Evolutionary conservation across 1,284 basidiomycete species (phyloP).

Genomic region (Heterobasidion parviporum): DNA sequence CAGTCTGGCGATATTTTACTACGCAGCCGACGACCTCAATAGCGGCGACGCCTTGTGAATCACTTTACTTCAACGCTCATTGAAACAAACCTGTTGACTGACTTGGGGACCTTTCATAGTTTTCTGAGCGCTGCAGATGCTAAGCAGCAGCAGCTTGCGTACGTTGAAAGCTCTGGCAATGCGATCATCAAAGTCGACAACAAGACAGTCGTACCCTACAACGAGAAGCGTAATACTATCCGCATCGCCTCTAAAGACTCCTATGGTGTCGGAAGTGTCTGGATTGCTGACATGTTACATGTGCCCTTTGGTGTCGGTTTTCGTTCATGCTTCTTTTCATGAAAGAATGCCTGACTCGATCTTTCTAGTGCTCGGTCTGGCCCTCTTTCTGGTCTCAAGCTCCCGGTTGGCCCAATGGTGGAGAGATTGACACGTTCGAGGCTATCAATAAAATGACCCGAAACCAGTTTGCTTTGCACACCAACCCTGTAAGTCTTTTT

Average conservation of each 20-base stretch:
- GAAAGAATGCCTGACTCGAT: not conserved
- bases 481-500: slow-evolving; percentile 27
- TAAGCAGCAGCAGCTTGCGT: slow-evolving; percentile 42
- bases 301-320: slow-evolving; percentile 50
- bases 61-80: not conserved
- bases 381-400: slow-evolving; percentile 64
- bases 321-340: not conserved
- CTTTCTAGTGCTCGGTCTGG: slow-evolving; percentile 60
- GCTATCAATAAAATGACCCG: slow-evolving; percentile 7
- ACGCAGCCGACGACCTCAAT: slow-evolving; percentile 62
- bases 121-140: slow-evolving; percentile 48
- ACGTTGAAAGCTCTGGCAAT: slow-evolving; percentile 47
- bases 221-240: slow-evolving; percentile 64
- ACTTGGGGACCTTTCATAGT: slow-evolving; percentile 21
- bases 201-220: slow-evolving; percentile 43
- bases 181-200: slow-evolving; percentile 74
- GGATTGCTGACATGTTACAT: slow-evolving; percentile 59
- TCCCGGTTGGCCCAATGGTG: slow-evolving; percentile 54
- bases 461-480: slow-evolving; percentile 61
- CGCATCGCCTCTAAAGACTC: slow-evolving; percentile 52
- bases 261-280: slow-evolving; percentile 58
- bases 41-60: slow-evolving; percentile 58
- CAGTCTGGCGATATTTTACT: not conserved
- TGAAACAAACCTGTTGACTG: not conserved
- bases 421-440: slow-evolving; percentile 23